Conservation (phyloP, 495 filamentous ascomycete species). For the Hyaloscypha finlandica region DNA sequence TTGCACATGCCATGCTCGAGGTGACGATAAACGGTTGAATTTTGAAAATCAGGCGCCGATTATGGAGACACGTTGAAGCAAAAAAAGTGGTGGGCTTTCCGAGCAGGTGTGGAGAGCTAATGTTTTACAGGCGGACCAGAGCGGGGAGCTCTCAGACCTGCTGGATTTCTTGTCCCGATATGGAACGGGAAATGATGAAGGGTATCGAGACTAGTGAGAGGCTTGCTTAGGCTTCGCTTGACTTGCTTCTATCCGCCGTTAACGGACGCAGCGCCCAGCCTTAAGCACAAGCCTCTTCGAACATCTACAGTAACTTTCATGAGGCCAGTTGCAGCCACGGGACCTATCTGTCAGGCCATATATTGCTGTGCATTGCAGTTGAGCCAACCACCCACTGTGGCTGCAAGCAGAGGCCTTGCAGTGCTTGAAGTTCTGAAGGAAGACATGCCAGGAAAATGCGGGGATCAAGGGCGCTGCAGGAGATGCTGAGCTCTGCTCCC, state of each 20-base stretch:
- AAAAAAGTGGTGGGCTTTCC: constrained; percentile 30
- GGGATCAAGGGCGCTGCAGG: not conserved
- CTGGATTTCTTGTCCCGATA: constrained; percentile 32
- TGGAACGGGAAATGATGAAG: constrained; percentile 27
- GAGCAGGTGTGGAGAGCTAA: constrained; percentile 34
- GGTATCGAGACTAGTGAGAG: constrained; percentile 7
- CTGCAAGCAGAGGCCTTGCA: not conserved
- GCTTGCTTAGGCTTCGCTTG: constrained; percentile 21
- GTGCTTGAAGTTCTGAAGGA: not conserved
- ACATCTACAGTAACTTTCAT: constrained; percentile 5
- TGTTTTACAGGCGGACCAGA: constrained; percentile 8
- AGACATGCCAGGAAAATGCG: not conserved
- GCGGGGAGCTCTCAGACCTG: constrained; percentile 26
- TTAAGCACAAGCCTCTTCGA: constrained; percentile 13
- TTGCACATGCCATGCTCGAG: constrained; percentile 15
- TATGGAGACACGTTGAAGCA: constrained; percentile 28
- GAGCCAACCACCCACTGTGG: not conserved
- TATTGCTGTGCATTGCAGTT: not conserved
- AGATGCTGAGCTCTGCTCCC: not conserved
- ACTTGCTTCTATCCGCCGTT: constrained; percentile 17
- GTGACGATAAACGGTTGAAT: constrained; percentile 28
- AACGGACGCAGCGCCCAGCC: constrained; percentile 25
- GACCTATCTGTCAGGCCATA: not conserved
- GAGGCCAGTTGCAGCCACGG: constrained; percentile 10
- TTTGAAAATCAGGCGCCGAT: constrained; percentile 20